Evolutionary conservation across 2,329 filamentous ascomycete genomes (phyloP).

Genomic region (Colletotrichum camelliae): DNA sequence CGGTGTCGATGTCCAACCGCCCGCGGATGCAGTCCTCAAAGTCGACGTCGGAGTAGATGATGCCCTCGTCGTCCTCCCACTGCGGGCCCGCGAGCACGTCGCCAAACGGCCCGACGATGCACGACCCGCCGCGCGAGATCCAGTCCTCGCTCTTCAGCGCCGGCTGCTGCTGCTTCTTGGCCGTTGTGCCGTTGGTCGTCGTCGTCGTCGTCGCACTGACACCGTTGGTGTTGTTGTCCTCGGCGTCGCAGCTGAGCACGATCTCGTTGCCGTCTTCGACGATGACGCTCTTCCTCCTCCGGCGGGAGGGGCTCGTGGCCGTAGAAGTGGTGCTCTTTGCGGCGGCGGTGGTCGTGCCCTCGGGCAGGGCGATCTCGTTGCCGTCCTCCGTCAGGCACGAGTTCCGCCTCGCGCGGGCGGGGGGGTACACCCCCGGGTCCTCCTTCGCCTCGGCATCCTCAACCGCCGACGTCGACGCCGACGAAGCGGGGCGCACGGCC

Average conservation of each 20-base stretch:
- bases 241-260: conserved; percentile 42
- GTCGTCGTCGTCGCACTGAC: neutral
- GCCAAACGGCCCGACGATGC: conserved; percentile 80
- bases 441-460: neutral
- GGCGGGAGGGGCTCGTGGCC: conserved; percentile 2
- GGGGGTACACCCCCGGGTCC: neutral
- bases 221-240: conserved; percentile 6
- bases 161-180: neutral
- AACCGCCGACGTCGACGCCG: neutral
- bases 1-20: conserved; percentile 81
- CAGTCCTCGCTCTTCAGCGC: conserved; percentile 41
- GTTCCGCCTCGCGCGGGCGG: conserved; percentile 31
- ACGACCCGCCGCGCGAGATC: conserved; percentile 78
- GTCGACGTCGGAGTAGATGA: conserved; percentile 78
- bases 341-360: neutral
- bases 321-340: conserved; percentile 18
- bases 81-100: conserved; percentile 81
- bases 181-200: neutral
- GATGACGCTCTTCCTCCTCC: too few species aligned
- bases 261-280: conserved; percentile 64
- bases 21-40: conserved; percentile 88
- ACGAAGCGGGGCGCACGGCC: conserved; percentile 61
- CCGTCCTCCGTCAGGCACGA: conserved; percentile 53
- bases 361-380: conserved; percentile 50
- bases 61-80: conserved; percentile 77